These are phyloP conservation scores for Botrytis fragariae DNA, from an alignment of 2,329 filamentous ascomycete species.

Conservation along the genomic window DNA sequence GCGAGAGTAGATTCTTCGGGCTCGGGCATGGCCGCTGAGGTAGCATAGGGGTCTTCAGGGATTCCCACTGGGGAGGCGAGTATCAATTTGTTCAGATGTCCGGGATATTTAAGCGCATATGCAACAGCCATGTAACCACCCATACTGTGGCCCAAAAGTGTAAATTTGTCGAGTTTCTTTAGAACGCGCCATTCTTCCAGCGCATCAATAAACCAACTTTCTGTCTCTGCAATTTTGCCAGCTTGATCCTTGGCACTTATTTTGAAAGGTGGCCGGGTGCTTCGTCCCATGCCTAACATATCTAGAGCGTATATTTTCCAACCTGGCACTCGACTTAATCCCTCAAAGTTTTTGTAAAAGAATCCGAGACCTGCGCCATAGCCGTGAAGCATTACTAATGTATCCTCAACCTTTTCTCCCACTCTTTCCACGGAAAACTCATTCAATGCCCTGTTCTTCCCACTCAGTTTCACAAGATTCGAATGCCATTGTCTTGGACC, in stretches of 20 bases:
- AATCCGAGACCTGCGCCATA: constrained; percentile 96
- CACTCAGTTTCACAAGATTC: constrained; percentile 77
- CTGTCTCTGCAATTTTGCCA: constrained; percentile 81
- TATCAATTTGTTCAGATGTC: constrained; percentile 91
- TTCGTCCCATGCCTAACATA: constrained; percentile 91
- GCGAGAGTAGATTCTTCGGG: constrained; percentile 68
- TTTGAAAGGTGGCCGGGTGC: constrained; percentile 76
- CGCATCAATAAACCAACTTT: constrained; percentile 94
- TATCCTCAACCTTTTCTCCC: constrained; percentile 76
- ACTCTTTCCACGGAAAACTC: constrained; percentile 88
- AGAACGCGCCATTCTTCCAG: constrained; percentile 93
- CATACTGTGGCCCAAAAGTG: constrained; percentile 86
- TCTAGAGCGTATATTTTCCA: constrained; percentile 95
- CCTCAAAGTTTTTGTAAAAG: constrained; percentile 98
- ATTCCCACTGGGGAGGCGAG: constrained; percentile 92
- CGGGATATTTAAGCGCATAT: constrained; percentile 95
- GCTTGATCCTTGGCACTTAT: constrained; percentile 79
- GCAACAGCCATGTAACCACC: constrained; percentile 94
- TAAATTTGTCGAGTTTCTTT: constrained; percentile 88
- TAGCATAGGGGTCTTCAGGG: constrained; percentile 88
- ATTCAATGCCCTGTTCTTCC: constrained; percentile 84
- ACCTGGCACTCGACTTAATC: constrained; percentile 70
- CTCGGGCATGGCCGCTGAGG: constrained; percentile 76
- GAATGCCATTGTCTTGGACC: constrained; percentile 85
- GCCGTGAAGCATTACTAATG: constrained; percentile 91